phyloP scores from a whole-genome alignment of 2,329 filamentous ascomycete species.

The Endocalyx cinctus region DNA sequence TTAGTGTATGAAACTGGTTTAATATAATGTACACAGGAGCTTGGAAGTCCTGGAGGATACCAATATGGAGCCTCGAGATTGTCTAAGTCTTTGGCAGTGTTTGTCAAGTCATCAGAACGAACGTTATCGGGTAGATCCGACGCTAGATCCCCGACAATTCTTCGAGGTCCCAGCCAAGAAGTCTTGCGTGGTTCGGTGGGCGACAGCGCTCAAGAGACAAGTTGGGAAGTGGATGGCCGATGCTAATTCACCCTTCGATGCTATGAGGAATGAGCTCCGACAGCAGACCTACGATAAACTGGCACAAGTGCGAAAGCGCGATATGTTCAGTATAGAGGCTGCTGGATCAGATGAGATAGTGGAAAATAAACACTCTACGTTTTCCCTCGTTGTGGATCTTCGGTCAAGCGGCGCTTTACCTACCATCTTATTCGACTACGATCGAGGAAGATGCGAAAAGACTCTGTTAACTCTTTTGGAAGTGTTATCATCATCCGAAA shows the following conservation, averaged over 20 bases:
- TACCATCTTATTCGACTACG: constrained; percentile 74
- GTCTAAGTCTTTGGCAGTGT: constrained; percentile 58
- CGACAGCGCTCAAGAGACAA: constrained; percentile 52
- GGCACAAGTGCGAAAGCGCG: neutral
- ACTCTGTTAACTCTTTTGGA: constrained; percentile 48
- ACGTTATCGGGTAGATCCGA: constrained; percentile 43
- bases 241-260: constrained; percentile 35
- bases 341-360: neutral
- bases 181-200: constrained; percentile 64
- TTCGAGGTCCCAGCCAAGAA: too few relatives aligned
- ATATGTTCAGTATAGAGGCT: constrained; percentile 6
- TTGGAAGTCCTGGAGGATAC: constrained; percentile 65
- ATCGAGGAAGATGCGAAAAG: constrained; percentile 59
- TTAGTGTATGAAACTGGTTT: constrained; percentile 7
- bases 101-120: constrained; percentile 55
- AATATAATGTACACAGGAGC: constrained; percentile 28
- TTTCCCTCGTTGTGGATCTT: constrained; percentile 56
- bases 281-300: neutral
- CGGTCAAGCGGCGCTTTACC: constrained; percentile 63
- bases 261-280: constrained; percentile 42
- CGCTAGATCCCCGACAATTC: constrained; percentile 40
- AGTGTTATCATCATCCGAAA: constrained; percentile 51
- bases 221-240: constrained; percentile 59
- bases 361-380: too few relatives aligned
- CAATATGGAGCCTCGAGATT: constrained; percentile 66